Base-by-base conservation (phyloP, 495 filamentous ascomycete species). In the Penicillium subrubescens region DNA sequence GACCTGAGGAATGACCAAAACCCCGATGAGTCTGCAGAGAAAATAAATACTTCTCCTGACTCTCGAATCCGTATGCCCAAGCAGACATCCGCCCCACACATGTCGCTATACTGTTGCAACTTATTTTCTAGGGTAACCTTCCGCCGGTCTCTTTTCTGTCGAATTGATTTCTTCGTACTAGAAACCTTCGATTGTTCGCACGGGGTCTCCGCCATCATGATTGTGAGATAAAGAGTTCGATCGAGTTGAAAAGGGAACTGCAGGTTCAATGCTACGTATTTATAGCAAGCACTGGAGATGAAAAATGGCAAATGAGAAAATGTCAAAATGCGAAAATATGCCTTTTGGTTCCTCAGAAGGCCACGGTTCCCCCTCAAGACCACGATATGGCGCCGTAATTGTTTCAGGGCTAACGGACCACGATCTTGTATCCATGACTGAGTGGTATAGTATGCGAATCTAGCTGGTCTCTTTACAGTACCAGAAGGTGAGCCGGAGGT, bases 41-140 rank as follows among this genome's bases (percentile, higher is more conserved):
- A 44, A 21, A 44, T 44, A 44, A 44, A 63, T 2, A 68, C 66
- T n/a, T 62, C 19, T 15, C 66, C 66, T 25, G 58, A 57, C 29
- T 68, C 61, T 59, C 54, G 41, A 58, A 68, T 57, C 12, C 58
- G 52, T 29, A 68, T 64, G 44, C 61, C 57, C 4, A 68, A 33
- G 55, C 44, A 68, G 23, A 65, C 50, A 54, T 68, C 51, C 44
- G 61, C 54, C 14, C 59, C 43, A 56, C 53, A 68, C 7, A 68
- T 50, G 15, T 64, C 61, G 57, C 65, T 60, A 43, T 64, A 64
- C 50, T 68, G 27, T 14, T 39, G n/a, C 25, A 50, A 29, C 35
- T 68, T 68, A 43, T 58, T 63, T 46, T 61, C 59, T 8, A 64
- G 61, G 39, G 41, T 44, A 1, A 21, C 21, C 41, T 44, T 44